A percentile compares a stretch with the other conserved stretches of the same genome.
These are phyloP conservation scores for Xerocomus amazonicus DNA, from an alignment of 1,284 basidiomycete species.

Conservation along the genomic window DNA sequence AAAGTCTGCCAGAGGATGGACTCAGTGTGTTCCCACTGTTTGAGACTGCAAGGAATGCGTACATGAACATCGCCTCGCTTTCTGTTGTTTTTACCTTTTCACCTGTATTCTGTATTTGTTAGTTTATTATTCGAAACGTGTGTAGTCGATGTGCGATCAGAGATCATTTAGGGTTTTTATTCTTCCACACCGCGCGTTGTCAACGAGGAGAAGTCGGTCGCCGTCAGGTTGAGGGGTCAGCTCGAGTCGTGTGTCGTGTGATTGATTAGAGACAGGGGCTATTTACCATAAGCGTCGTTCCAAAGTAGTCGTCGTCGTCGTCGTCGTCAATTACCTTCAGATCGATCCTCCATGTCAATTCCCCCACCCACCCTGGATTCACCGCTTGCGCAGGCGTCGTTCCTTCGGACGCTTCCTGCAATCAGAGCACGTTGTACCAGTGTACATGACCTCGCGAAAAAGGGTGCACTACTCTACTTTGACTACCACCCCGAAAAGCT, in stretches of 20 bases:
- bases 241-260: background rate
- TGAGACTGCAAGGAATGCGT: constrained; percentile 8
- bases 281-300: background rate
- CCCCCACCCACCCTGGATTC: constrained; percentile 6
- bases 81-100: background rate
- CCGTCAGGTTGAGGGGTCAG: background rate
- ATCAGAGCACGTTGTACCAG: constrained; percentile 81
- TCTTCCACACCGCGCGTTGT: constrained; percentile 17
- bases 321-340: no score
- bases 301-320: no score
- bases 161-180: constrained; percentile 5
- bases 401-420: constrained; percentile 83
- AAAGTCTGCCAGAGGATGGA: constrained; percentile 21
- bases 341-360: background rate
- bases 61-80: constrained; percentile 3
- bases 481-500: constrained; percentile 79
- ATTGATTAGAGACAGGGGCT: background rate
- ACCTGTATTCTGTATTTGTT: constrained; percentile 11
- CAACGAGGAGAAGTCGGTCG: constrained; percentile 20
- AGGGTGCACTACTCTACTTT: constrained; percentile 80
- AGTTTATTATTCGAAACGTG: constrained; percentile 17
- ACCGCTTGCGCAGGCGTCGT: constrained; percentile 46
- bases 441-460: constrained; percentile 74
- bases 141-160: constrained; percentile 13
- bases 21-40: constrained; percentile 23